phyloP scores from a whole-genome alignment of 768 basidiomycete genomes.

The Flagelloscypha sp. region DNA sequence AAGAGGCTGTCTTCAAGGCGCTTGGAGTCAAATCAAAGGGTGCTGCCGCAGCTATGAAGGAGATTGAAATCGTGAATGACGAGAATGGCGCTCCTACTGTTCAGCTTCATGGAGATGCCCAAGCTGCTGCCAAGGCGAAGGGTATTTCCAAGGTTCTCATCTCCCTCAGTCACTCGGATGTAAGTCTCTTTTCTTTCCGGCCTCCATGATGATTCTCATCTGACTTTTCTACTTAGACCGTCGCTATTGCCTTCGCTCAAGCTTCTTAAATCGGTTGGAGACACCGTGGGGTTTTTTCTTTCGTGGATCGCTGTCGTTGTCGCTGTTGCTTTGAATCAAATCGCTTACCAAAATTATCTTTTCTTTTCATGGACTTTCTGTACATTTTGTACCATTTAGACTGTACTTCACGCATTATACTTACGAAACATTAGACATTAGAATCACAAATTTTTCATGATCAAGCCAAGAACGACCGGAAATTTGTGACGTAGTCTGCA shows the following conservation, averaged over 20 bases:
- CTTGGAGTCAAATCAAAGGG: conserved; percentile 86
- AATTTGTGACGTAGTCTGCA: too few relatives aligned
- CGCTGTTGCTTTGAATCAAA: too few relatives aligned
- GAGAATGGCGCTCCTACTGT: conserved; percentile 75
- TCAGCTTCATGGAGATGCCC: conserved; percentile 70
- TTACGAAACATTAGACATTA: too few relatives aligned
- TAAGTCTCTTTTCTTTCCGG: conserved; percentile 27
- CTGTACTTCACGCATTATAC: too few relatives aligned
- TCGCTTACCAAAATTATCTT: too few relatives aligned
- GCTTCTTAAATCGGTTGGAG: too few relatives aligned
- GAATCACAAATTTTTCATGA: too few relatives aligned
- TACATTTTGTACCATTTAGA: too few relatives aligned
- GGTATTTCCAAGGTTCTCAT: conserved; percentile 70
- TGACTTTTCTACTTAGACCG: conserved; percentile 39
- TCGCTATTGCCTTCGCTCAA: conserved; percentile 85
- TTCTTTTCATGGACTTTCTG: too few relatives aligned
- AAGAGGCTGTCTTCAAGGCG: conserved; percentile 96
- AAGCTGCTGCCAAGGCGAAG: conserved; percentile 60
- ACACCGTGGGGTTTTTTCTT: too few relatives aligned
- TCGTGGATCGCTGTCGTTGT: too few relatives aligned
- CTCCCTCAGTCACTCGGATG: conserved; percentile 91
- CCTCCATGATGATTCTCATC: conserved; percentile 9
- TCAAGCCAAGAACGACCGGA: too few relatives aligned
- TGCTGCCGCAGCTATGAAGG: conserved; percentile 90
- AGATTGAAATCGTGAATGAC: conserved; percentile 89